Evolutionary conservation across 352 stramenopile species (phyloP).

Genomic region (Globisporangium lucens): DNA sequence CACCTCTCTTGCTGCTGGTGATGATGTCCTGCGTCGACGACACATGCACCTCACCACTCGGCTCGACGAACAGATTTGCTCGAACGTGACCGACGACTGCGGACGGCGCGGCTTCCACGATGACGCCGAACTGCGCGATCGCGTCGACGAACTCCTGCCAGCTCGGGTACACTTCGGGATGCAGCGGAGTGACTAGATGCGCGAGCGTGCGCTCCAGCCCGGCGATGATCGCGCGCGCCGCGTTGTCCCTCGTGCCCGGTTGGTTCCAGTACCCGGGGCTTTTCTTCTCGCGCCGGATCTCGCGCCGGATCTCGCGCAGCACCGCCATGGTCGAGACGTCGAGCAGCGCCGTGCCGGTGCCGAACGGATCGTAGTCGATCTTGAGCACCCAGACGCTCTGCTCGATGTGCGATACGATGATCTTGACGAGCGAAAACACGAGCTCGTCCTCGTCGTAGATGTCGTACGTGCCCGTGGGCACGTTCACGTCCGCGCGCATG

Average conservation of each 20-base stretch:
- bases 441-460: conserved; percentile 89
- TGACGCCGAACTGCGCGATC: conserved; percentile 66
- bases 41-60: conserved; percentile 59
- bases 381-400: conserved; percentile 76
- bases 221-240: conserved; percentile 45
- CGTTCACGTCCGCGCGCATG: conserved; percentile 82
- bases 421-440: conserved; percentile 75
- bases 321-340: conserved; percentile 59
- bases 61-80: conserved; percentile 79
- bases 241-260: conserved; percentile 54
- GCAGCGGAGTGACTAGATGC: conserved; percentile 19
- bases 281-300: conserved; percentile 69
- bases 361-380: conserved; percentile 77
- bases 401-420: conserved; percentile 83
- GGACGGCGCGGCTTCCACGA: conserved; percentile 72
- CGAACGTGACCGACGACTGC: conserved; percentile 46
- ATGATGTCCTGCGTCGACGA: conserved; percentile 71
- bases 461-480: conserved; percentile 83
- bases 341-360: conserved; percentile 54
- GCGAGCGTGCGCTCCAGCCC: conserved; percentile 56
- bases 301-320: conserved; percentile 59
- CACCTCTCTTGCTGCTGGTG: background rate
- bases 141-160: conserved; percentile 59
- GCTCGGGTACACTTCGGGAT: conserved; percentile 52
- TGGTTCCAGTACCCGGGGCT: conserved; percentile 69